These are phyloP conservation scores for Moricandia arvensis DNA, from an alignment of 345 rosid genomes.

Conservation along the genomic window DNA sequence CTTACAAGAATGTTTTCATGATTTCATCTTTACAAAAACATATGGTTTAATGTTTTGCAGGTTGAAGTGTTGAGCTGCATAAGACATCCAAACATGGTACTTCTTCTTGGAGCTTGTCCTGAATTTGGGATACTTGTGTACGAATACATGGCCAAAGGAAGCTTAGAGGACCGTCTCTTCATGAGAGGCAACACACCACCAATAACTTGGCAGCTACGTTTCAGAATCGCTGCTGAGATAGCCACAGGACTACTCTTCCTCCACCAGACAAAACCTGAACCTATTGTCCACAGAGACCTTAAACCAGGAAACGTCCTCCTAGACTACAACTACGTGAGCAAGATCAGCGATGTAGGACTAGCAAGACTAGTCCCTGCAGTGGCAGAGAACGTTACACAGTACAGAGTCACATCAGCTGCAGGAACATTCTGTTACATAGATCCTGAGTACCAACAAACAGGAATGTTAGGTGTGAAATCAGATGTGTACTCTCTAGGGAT, in stretches of 20 bases:
- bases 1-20: background rate
- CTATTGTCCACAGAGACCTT: slow-evolving; percentile 88
- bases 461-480: slow-evolving; percentile 88
- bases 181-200: slow-evolving; percentile 52
- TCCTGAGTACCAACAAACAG: slow-evolving; percentile 95
- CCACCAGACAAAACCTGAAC: slow-evolving; percentile 93
- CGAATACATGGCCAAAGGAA: slow-evolving; percentile 89
- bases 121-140: slow-evolving; percentile 84
- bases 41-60: slow-evolving; percentile 34
- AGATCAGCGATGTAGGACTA: slow-evolving; percentile 83
- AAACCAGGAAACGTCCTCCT: slow-evolving; percentile 88
- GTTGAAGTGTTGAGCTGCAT: slow-evolving; percentile 84
- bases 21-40: background rate
- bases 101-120: slow-evolving; percentile 92
- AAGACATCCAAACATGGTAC: slow-evolving; percentile 98
- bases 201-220: slow-evolving; percentile 82
- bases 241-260: slow-evolving; percentile 85
- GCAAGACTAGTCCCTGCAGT: slow-evolving; percentile 86
- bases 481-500: slow-evolving; percentile 86
- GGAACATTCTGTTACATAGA: slow-evolving; percentile 96
- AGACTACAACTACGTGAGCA: slow-evolving; percentile 73
- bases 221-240: slow-evolving; percentile 81
- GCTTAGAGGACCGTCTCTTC: slow-evolving; percentile 78
- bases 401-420: slow-evolving; percentile 73
- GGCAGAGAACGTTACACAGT: slow-evolving; percentile 79